Conservation (phyloP, 345 rosid genomes). For the Aegle marmelos region DNA sequence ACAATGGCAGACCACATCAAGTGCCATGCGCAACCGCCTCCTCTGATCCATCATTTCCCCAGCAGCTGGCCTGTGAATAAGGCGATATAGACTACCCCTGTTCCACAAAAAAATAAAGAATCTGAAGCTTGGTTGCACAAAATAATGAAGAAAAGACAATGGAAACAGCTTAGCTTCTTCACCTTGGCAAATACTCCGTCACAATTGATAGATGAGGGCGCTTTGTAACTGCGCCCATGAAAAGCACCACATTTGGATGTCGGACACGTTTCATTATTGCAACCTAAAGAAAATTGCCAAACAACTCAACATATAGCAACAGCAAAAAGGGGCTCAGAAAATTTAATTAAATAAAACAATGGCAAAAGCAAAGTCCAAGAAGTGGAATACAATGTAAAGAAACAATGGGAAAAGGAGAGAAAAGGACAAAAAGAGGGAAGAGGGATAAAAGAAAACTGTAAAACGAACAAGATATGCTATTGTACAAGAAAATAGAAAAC, state of each 20-base stretch:
- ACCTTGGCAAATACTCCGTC: conserved; percentile 94
- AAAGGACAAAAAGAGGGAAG: neutral
- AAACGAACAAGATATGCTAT: neutral
- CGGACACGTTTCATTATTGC: conserved; percentile 97
- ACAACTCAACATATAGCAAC: neutral
- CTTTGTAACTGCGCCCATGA: conserved; percentile 99
- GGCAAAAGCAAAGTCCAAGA: neutral
- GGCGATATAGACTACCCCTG: conserved; percentile 95
- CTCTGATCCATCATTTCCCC: conserved; percentile 87
- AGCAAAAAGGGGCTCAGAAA: neutral
- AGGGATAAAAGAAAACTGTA: neutral
- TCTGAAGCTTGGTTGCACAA: neutral
- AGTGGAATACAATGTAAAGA: neutral
- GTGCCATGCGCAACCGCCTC: conserved; percentile 84
- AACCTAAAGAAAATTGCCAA: conserved; percentile 43
- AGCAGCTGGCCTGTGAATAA: conserved; percentile 81
- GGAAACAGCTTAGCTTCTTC: conserved; percentile 7
- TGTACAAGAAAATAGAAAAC: neutral
- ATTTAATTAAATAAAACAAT: no score
- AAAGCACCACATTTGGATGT: conserved; percentile 96
- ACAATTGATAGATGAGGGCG: conserved; percentile 82
- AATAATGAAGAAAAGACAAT: neutral
- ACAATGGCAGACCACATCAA: conserved; percentile 75
- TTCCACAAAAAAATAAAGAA: conserved; percentile 17
- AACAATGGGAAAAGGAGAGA: neutral